Evolutionary conservation across 345 rosid genomes (phyloP), one percentile per base, ranked within the genome.

Genomic region (Populus ilicifolia): DNA sequence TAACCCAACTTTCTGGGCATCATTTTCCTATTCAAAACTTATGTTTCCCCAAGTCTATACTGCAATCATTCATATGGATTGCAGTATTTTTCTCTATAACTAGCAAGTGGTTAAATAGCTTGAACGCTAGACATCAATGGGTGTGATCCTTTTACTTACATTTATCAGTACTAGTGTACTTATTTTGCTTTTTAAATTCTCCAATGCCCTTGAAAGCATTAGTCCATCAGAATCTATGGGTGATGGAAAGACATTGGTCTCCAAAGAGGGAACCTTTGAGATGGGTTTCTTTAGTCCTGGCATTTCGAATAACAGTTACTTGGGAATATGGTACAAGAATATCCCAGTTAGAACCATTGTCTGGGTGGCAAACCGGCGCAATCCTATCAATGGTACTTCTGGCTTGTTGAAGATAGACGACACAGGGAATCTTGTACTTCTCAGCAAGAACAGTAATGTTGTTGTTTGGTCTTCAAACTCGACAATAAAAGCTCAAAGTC

Each of bases 381-480:
- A 33, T 30, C 69, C 69, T 29, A 8, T 36, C 69, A 33, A 33
- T 33, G 69, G 30, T 66, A 33, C 69, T 36, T 27, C 69, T 48
- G 21, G 11, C 77, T 43, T 72, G 46, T 67, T 78, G 61, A 67
- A 66, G 72, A 52, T 73, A 66, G 69, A 72, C 73, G 5, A 30
- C 62, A 78, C 35, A 2, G 78, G 82, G 23, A 77, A 69, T 52
- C 83, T 74, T 65, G 76, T 79, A 17, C 41, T 76, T 25, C 33
- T 50, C 43, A 64, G 61, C 67, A 54, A 35, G 44, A 73, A 17
- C 38, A 64, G 74, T 16, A 23, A 33, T 36, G 16, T 29, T 16
- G 67, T 59, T n/a, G 48, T 83, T 8, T 80, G 85, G 80, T 82
- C 77, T 11, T 18, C 83, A 16, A 79, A 76, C n/a, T 54, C 66